Conservation (phyloP, 352 stramenopile species). For the Globisporangium radiosum region DNA sequence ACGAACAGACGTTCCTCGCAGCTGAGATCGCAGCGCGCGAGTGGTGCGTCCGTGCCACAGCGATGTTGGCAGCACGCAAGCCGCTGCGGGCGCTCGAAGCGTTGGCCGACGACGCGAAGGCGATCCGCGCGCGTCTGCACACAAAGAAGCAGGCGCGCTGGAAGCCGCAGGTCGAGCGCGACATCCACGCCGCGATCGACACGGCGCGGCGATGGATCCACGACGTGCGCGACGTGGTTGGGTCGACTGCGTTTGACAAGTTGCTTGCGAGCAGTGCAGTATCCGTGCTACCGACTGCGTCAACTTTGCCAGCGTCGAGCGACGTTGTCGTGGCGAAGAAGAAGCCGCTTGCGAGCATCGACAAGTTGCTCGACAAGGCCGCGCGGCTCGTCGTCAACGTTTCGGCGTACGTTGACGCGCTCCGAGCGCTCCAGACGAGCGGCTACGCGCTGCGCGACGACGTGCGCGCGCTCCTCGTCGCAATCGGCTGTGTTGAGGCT, state of each 20-base stretch:
- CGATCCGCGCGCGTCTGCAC: conserved; percentile 64
- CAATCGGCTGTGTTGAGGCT: conserved; percentile 29
- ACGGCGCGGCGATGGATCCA: conserved; percentile 67
- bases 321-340: conserved; percentile 34
- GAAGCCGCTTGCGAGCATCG: conserved; percentile 59
- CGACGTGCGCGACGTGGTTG: conserved; percentile 67
- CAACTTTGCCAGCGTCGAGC: background rate
- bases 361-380: conserved; percentile 61
- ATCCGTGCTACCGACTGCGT: too few relatives aligned
- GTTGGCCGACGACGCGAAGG: conserved; percentile 49
- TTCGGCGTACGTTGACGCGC: conserved; percentile 43
- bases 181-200: conserved; percentile 68
- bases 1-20: conserved; percentile 74
- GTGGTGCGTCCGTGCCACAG: conserved; percentile 54
- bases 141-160: conserved; percentile 74
- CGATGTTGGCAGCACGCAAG: conserved; percentile 49
- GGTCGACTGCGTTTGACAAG: conserved; percentile 51
- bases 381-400: conserved; percentile 59
- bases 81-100: conserved; percentile 64
- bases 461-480: conserved; percentile 40
- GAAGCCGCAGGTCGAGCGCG: conserved; percentile 78
- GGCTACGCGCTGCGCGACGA: conserved; percentile 43
- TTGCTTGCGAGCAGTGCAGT: conserved; percentile 27
- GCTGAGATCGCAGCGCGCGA: conserved; percentile 74
- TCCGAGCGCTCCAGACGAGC: conserved; percentile 50